Evolutionary conservation across 2,329 filamentous ascomycete species (phyloP), one percentile per base, ranked within the genome.

Genomic region (Nemania sp.): DNA sequence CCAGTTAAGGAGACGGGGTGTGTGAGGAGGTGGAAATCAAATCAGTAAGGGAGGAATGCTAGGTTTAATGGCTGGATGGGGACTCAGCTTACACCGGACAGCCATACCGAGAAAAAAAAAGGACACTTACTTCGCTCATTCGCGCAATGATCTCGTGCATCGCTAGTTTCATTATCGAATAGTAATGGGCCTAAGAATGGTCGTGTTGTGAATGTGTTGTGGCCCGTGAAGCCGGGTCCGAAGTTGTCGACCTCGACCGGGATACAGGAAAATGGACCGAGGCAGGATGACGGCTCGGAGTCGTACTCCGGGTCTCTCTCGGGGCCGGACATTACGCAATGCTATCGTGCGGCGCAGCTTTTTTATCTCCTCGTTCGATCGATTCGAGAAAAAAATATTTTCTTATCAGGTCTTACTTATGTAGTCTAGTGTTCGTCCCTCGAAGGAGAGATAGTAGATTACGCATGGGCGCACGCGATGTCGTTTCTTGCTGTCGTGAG

Each of bases 91-190:
- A n/a, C n/a, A 29, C 47, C 24, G 10, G 15, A 38, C 27, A 22
- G 6, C 1, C 15, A 53, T 51, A 43, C n/a, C n/a, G n/a, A n/a
- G n/a, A 24, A 26, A 29, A 29, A 13, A 24, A 8, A 20, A 22
- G 15, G 27, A 20, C 10, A 59, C 80, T 62, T 76, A 88, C 87
- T 94, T 79, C 92, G 83, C 80, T 94, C 92, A 70, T 93, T 93
- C 55, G 92, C 92, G 76, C 91, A 92, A 79, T 94, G 91, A 72
- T 94, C 92, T 59, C 92, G 84, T 62, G 91, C 91, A 77, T 94
- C 92, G 62, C 90, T 92, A 69, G 86, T 87, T 70, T 90, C 87
- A 73, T 94, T 94, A 72, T 92, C 88, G 78, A 94, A 93, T 11
- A 94, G 82, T 47, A 94, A 79, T 0, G 91, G 87, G 0, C 89